Evolutionary conservation across 495 filamentous ascomycete species (phyloP), one percentile per base, ranked within the genome.

Genomic region (Copromyces sp.): DNA sequence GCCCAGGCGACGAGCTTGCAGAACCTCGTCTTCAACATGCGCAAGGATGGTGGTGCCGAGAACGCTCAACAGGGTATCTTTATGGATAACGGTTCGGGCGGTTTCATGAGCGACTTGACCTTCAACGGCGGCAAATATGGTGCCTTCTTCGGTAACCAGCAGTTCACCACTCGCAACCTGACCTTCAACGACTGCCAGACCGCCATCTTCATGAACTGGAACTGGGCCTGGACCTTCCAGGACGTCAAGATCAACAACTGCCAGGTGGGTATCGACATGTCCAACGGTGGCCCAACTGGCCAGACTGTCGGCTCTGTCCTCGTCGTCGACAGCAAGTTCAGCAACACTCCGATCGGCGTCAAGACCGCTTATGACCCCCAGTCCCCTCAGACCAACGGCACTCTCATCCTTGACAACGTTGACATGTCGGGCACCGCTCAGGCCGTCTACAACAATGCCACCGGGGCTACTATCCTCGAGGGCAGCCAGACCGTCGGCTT

Each of bases 81-180:
- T 86, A 97, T 98, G 91, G 95, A 98, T 80, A 98, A 98, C 77
- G 96, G 95, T 65, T 91, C 89, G 32, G 94, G 93, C 70, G 94
- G 94, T 71, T 94, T 94, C 83, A 93, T 97, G 90, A 86, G 86
- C 47, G 94, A 97, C 79, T 84, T 98, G 38, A 89, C 87, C 65
- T 97, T 97, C 86, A 93, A 93, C 76, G 95, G 95, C 71, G 95
- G 95, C 76, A 87, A 87, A 72, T 92, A 90, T 77, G 93, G 94
- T 20, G 90, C 91, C 73, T 95, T 94, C 84, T 86, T 96, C 16
- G 95, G 95, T 69, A 97, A 93, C 82, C 95, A 98, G 82, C 95
- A 98, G 80, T 98, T 95, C 81, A 96, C 95, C 7, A 94, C 91
- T 71, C 92, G 94, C 73, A 98, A 98, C 82, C 76, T 98, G 78